Conservation (phyloP, 2,329 filamentous ascomycete species). For the Capronia epimyces region DNA sequence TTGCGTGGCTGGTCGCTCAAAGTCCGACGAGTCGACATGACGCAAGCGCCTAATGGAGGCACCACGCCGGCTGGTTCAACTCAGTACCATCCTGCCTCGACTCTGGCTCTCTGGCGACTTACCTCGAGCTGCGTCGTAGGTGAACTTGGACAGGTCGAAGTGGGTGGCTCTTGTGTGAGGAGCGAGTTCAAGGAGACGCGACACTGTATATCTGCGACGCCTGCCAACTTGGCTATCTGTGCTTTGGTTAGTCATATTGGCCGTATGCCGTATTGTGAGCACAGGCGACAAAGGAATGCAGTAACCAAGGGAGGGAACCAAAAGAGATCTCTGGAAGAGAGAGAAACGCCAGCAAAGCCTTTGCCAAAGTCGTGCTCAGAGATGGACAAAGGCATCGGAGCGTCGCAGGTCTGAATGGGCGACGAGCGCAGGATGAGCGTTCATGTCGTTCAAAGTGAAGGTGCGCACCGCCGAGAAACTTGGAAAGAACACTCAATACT, state of each 20-base stretch:
- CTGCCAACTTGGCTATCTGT: conserved; percentile 19
- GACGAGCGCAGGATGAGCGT: neutral
- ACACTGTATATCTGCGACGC: conserved; percentile 22
- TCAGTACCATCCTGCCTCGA: conserved; percentile 9
- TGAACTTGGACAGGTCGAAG: conserved; percentile 30
- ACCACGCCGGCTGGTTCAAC: conserved; percentile 26
- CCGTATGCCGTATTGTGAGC: conserved; percentile 11
- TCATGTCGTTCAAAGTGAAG: conserved; percentile 2
- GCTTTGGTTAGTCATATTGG: conserved; percentile 26
- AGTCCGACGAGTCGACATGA: conserved; percentile 22
- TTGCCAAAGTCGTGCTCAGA: conserved; percentile 2
- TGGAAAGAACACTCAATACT: conserved; percentile 6
- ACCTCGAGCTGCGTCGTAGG: conserved; percentile 29
- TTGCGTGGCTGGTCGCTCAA: conserved; percentile 22
- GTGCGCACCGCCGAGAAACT: neutral
- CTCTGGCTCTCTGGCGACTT: conserved; percentile 3
- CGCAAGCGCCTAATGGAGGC: conserved; percentile 27
- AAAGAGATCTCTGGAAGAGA: conserved; percentile 13
- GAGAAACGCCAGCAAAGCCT: conserved; percentile 10
- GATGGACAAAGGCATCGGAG: neutral
- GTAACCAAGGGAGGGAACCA: conserved; percentile 22
- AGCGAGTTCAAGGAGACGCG: conserved; percentile 26
- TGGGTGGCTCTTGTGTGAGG: conserved; percentile 13
- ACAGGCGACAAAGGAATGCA: conserved; percentile 8
- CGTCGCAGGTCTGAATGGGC: neutral